Evolutionary conservation across 352 stramenopile genomes (phyloP).

Genomic region (Thraustochytrium sp.): DNA sequence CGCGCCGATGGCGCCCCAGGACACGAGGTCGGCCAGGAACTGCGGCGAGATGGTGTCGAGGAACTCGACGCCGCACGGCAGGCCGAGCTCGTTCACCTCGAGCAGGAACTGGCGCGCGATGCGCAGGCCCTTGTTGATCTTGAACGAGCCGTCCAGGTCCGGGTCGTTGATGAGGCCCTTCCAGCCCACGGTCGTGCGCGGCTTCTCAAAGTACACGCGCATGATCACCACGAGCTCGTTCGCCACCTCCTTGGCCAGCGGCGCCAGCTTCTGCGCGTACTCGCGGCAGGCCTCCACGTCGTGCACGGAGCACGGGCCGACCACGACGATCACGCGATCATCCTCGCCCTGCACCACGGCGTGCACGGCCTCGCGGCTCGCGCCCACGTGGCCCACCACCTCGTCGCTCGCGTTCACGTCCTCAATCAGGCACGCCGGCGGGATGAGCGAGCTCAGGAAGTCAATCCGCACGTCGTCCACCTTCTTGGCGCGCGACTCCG

Average conservation of each 20-base stretch:
- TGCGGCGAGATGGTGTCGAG: slow-evolving; percentile 71
- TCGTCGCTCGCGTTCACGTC: neutral
- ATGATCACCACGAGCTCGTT: slow-evolving; percentile 70
- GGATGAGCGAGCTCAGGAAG: slow-evolving; percentile 45
- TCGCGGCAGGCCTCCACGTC: slow-evolving; percentile 66
- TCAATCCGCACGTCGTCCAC: slow-evolving; percentile 76
- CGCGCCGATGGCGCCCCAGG: slow-evolving; percentile 71
- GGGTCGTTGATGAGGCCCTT: slow-evolving; percentile 77
- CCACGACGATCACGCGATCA: slow-evolving; percentile 54
- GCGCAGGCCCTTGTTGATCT: slow-evolving; percentile 77
- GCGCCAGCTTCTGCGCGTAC: slow-evolving; percentile 62
- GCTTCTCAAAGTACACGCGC: slow-evolving; percentile 78
- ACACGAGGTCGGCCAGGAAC: slow-evolving; percentile 68
- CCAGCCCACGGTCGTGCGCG: slow-evolving; percentile 70
- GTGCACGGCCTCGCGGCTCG: slow-evolving; percentile 3
- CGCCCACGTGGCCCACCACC: slow-evolving; percentile 5
- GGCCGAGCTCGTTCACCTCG: slow-evolving; percentile 67
- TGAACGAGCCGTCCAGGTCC: slow-evolving; percentile 69
- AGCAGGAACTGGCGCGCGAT: slow-evolving; percentile 71
- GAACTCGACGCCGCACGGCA: slow-evolving; percentile 62
- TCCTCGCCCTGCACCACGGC: slow-evolving; percentile 5
- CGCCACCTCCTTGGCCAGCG: slow-evolving; percentile 58
- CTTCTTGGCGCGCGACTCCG: neutral
- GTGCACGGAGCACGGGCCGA: slow-evolving; percentile 73
- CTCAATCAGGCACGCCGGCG: slow-evolving; percentile 25